These are phyloP conservation scores for Cryptococcus sp. DNA, from an alignment of 1,284 basidiomycete species.

Conservation along the genomic window DNA sequence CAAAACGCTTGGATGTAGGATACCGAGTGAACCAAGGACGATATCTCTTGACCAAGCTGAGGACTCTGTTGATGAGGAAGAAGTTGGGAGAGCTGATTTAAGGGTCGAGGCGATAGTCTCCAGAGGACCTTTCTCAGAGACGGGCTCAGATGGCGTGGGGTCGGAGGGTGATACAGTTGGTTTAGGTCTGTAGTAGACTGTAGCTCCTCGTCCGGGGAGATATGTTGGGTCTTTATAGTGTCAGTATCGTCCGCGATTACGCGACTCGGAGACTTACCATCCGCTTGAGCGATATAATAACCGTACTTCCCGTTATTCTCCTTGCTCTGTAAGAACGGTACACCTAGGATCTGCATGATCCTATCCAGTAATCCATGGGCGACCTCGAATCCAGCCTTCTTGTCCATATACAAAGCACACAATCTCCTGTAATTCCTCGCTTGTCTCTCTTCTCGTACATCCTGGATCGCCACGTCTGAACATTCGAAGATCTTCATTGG, in stretches of 20 bases:
- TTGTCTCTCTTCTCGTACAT: constrained; percentile 70
- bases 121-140: constrained; percentile 27
- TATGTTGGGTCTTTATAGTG: constrained; percentile 68
- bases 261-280: constrained; percentile 56
- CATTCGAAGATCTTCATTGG: constrained; percentile 93
- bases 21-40: constrained; percentile 76
- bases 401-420: constrained; percentile 91
- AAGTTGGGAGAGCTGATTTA: constrained; percentile 43
- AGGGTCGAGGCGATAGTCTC: constrained; percentile 43
- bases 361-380: constrained; percentile 92
- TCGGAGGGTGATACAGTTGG: constrained; percentile 42
- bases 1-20: constrained; percentile 85
- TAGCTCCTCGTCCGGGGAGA: constrained; percentile 91
- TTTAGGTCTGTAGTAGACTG: constrained; percentile 74
- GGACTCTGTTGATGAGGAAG: not conserved
- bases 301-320: constrained; percentile 62
- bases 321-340: constrained; percentile 66
- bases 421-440: constrained; percentile 81
- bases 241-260: not conserved
- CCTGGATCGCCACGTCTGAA: constrained; percentile 89
- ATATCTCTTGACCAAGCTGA: constrained; percentile 53
- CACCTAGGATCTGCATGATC: constrained; percentile 88
- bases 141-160: constrained; percentile 21
- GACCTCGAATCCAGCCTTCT: constrained; percentile 93
- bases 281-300: constrained; percentile 85